Evolutionary conservation across 192 early-diverging fungal species (phyloP), one percentile per base, ranked within the genome.

Genomic region (Allomyces arbusculus): DNA sequence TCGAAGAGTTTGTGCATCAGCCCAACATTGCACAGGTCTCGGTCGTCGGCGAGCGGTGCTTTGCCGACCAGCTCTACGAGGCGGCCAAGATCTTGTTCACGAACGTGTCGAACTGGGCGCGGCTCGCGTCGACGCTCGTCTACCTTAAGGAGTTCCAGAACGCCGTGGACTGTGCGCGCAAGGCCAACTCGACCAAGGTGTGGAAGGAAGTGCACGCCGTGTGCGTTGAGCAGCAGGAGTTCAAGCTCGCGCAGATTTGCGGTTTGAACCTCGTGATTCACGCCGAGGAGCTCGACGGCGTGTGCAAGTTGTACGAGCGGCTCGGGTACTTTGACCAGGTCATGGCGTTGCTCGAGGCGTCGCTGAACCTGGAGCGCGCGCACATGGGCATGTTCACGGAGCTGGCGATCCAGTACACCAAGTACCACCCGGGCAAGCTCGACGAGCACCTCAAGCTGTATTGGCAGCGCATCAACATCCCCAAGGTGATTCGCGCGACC

Each of bases 321-420:
- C 82, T 83, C 63, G 96, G 96, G 44, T 82, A 89, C 76, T 88
- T 95, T 69, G 87, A 91, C 61, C 92, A 97, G 82, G 76, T 95
- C 50, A 91, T 95, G 68, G 71, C 78, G 24, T 73, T 99, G 63
- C 77, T 99, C 40, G 94, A 99, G 82, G 85, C 89, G 58, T 94
- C 94, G 65, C 74, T 97, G 20, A 92, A 92, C 19, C 74, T 99
- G 66, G 96, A 99, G 77, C 85, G 96, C 65, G 96, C 96, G 10
- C 96, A 99, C 71, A 99, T 99, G 96, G 96, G 96, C 64, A 99
- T 99, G 96, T 99, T 99, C 71, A 99, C 96, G 0, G 96, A 99
- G 78, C 79, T 99, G 58, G 93, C 93, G 8, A 90, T 99, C 64
- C 77, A 96, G 69, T 99, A 99, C 79, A 87, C 91, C 72, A 96